phyloP scores from a whole-genome alignment of 371 early-diverging fungal species.

The Mortierella sp. region DNA sequence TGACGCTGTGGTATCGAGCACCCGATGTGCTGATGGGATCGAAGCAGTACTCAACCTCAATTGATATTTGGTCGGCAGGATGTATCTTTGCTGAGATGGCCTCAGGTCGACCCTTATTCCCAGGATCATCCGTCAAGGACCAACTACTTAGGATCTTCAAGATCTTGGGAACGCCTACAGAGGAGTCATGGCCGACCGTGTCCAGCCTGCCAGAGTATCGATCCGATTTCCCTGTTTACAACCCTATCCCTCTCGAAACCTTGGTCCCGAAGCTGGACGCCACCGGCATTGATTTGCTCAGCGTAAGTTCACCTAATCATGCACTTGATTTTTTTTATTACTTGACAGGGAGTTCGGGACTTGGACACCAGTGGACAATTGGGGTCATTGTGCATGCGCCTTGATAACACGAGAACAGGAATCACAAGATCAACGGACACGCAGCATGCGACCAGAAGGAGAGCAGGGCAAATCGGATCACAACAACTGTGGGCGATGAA shows the following conservation, averaged over 20 bases:
- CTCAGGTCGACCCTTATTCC: conserved; percentile 95
- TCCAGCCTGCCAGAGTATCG: conserved; percentile 93
- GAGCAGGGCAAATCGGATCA: too few relatives aligned
- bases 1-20: conserved; percentile 95
- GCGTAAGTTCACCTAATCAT: conserved; percentile 54
- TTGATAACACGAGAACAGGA: neutral
- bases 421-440: neutral
- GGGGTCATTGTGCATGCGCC: too few relatives aligned
- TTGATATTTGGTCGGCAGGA: conserved; percentile 99
- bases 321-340: neutral
- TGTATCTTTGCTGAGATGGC: conserved; percentile 96
- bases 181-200: conserved; percentile 92
- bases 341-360: too few relatives aligned
- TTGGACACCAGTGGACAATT: too few relatives aligned
- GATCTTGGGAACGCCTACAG: conserved; percentile 91
- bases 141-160: conserved; percentile 92
- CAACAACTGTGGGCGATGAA: too few relatives aligned
- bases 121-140: conserved; percentile 91
- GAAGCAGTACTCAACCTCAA: conserved; percentile 95
- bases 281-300: conserved; percentile 58
- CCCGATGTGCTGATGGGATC: conserved; percentile 99
- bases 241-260: conserved; percentile 72
- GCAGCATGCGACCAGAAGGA: neutral
- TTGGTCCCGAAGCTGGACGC: conserved; percentile 86
- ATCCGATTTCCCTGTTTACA: conserved; percentile 80